Conservation (phyloP, 2,329 filamentous ascomycete species). For the Huntiella savannae region DNA sequence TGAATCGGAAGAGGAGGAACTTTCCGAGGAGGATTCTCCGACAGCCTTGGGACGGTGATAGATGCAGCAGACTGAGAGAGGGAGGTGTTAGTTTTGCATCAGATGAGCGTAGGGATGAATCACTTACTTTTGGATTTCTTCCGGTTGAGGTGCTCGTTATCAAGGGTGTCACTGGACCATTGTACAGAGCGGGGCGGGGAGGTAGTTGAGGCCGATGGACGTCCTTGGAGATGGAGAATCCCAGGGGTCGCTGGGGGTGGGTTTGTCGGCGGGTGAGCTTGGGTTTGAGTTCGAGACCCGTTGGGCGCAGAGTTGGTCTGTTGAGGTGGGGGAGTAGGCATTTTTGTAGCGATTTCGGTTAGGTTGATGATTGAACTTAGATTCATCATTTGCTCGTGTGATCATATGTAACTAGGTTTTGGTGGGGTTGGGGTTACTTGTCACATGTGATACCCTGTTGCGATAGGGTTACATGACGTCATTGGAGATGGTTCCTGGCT, state of each 20-base stretch:
- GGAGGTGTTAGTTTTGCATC: not conserved
- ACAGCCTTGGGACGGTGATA: conserved; percentile 73
- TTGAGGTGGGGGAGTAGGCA: conserved; percentile 1
- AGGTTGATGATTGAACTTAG: not conserved
- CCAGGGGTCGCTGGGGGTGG: conserved; percentile 1
- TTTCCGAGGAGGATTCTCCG: conserved; percentile 47
- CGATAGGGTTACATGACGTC: too few species aligned
- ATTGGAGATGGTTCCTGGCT: too few species aligned
- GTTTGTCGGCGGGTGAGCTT: not conserved
- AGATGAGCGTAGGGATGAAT: not conserved
- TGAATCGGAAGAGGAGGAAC: conserved; percentile 33
- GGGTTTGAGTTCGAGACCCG: conserved; percentile 1
- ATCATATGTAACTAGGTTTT: too few species aligned
- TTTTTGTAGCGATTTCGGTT: not conserved
- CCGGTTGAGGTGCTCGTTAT: conserved; percentile 86
- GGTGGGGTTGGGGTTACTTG: too few species aligned
- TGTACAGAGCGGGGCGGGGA: conserved; percentile 42
- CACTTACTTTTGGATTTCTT: conserved; percentile 77
- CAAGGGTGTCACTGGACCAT: conserved; percentile 84
- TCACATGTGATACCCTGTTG: too few species aligned
- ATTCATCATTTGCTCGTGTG: too few species aligned
- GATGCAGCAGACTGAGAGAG: conserved; percentile 75
- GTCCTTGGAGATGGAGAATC: conserved; percentile 34
- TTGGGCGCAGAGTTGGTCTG: not conserved
- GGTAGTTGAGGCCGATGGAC: conserved; percentile 21